Evolutionary conservation across 2,329 filamentous ascomycete genomes (phyloP), one percentile per base, ranked within the genome.

Genomic region (Aspergillus sp.): DNA sequence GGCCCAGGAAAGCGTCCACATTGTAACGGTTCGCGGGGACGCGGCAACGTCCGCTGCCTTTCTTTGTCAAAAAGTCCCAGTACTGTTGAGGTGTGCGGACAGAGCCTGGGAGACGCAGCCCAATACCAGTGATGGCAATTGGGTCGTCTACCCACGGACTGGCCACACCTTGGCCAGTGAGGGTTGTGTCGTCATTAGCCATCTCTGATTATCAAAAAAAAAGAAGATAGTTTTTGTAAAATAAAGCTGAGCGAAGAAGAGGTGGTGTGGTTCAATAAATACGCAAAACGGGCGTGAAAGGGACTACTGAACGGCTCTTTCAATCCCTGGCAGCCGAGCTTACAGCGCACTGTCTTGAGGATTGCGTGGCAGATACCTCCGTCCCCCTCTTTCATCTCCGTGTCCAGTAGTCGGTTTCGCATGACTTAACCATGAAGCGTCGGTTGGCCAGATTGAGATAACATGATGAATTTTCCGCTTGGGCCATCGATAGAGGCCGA

Each of bases 1-100:
- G 55, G 17, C 68, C 62, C 22, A 68, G 66, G 19, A 66, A 72
- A 3, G 65, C 64, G 30, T 71, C 67, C 17, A 62, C 54, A 46
- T 72, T 72, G 49, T 69, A 71, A 41, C 73, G 60, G 7, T 67
- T 60, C 4, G 57, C 52, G 1, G 74, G 71, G 17, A 73, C 58
- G 7, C 69, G 56, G 7, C 57, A 59, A 22, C 56, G 59, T 1
- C 65, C 65, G 49, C 64, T 64, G n/a, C 59, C 50, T 43, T 67
- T 65, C 4, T 61, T 55, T 11, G 66, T 47, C 17, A 72, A 54
- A 45, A 72, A 52, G 11, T 69, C 57, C 70, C 70, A 72, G 34
- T 70, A 67, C 3, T 68, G 57, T 28, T 68, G 60, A 3, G 59
- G 54, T 6, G 58, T 62, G 15, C 57, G 30, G 15, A 70, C 55